phyloP scores from a whole-genome alignment of 257 asterid species.

The Datura wrightii region DNA sequence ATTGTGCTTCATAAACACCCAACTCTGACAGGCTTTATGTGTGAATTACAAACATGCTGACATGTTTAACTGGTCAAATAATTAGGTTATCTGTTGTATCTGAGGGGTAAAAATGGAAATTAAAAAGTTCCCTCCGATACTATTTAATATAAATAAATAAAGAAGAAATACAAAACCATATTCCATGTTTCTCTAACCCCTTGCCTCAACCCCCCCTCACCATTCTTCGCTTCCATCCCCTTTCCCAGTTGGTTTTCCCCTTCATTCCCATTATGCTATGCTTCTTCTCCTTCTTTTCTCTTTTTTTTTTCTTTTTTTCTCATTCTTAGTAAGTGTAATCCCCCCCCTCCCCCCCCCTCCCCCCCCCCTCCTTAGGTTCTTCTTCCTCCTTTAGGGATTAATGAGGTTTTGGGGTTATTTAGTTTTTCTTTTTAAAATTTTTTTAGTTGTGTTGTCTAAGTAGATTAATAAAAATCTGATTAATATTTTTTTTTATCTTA shows the following conservation, averaged over 20 bases:
- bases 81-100: background rate
- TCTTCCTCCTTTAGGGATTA: background rate
- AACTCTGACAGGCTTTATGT: background rate
- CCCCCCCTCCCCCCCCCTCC: background rate
- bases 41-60: background rate
- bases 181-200: conserved; percentile 1
- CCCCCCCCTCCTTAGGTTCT: background rate
- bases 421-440: background rate
- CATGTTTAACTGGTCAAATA: background rate
- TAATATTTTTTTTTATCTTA: background rate
- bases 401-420: background rate
- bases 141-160: background rate
- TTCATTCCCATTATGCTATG: background rate
- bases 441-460: background rate
- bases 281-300: background rate
- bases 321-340: background rate
- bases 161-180: background rate
- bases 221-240: background rate
- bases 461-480: background rate
- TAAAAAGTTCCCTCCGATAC: background rate
- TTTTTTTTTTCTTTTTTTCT: background rate
- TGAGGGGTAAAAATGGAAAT: background rate
- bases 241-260: background rate
- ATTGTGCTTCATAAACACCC: background rate
- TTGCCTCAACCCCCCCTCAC: background rate